Evolutionary conservation across 2,329 filamentous ascomycete species (phyloP), one percentile per base, ranked within the genome.

Genomic region (Hypoxylon rubiginosum): DNA sequence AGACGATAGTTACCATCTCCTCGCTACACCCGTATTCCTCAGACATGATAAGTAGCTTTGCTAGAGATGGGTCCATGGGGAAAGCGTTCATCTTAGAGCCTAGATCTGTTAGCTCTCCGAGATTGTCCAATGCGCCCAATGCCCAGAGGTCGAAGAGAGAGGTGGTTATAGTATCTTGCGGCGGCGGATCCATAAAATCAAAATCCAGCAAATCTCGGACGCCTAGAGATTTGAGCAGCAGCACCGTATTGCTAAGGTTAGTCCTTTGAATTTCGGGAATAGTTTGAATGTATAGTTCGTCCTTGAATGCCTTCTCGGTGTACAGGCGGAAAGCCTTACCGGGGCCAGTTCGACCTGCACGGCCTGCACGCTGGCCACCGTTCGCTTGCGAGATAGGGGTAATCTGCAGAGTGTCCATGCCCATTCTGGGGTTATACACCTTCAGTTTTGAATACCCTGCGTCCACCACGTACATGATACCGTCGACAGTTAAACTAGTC

Each of bases 401-500:
- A 71, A 99, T 97, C 75, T 98, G 96, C 13, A 99, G 87, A 0
- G 95, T 97, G 75, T 99, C 96, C 96, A 99, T 99, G 62, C 96
- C 96, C 93, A 99, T 98, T 57, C 94, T 92, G 5, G 96, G 94
- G 74, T 99, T 99, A 81, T 98, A 99, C 4, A 99, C 96, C 78
- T 99, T 99, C 76, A 98, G 88, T 79, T 99, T 99, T 1, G 94
- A 97, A 79, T 95, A 99, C 0, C 96, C 96, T 1, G 93, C 90
- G 78, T 99, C 96, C 4, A 99, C 96, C 21, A 99, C 96, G 74
- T 97, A 99, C 91, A 98, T 98, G 80, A 99, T 99, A 71, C 96
- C 96, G 76, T 99, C 96, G 5, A 99, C 96, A 0, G 96, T 99
- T 81, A 99, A 84, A 84, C 94, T 97, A 0, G 96, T 99, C 79